Conservation (phyloP, 345 rosid genomes). For the Gossypium arboreum region DNA sequence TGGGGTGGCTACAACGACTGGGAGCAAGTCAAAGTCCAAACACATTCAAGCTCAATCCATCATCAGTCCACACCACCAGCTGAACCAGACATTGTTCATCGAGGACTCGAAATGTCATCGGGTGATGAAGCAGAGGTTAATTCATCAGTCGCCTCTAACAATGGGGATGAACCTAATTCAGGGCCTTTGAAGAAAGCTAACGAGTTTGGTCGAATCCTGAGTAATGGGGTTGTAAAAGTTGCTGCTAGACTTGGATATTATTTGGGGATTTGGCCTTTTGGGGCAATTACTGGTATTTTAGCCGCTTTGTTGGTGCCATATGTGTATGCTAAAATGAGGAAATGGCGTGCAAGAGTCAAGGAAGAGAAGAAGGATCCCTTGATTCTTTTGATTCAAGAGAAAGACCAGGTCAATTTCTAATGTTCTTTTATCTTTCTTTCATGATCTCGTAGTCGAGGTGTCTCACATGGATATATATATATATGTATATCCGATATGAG, state of each 20-base stretch:
- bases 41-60: slow-evolving; percentile 1
- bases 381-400: slow-evolving; percentile 34
- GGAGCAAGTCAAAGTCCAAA: slow-evolving; percentile 31
- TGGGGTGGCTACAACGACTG: slow-evolving; percentile 35
- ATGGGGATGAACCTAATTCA: background rate
- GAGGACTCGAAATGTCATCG: slow-evolving; percentile 23
- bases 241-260: slow-evolving; percentile 23
- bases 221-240: slow-evolving; percentile 20
- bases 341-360: slow-evolving; percentile 25
- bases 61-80: background rate
- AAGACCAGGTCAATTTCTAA: slow-evolving; percentile 38
- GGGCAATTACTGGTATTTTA: slow-evolving; percentile 18
- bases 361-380: slow-evolving; percentile 25
- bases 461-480: too few species aligned
- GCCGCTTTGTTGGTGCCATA: slow-evolving; percentile 26
- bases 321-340: slow-evolving; percentile 19
- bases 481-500: too few species aligned
- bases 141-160: slow-evolving; percentile 10
- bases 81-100: slow-evolving; percentile 17
- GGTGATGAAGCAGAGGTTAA: background rate
- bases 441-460: too few species aligned
- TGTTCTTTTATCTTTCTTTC: background rate
- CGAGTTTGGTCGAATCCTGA: slow-evolving; percentile 12
- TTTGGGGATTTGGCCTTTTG: slow-evolving; percentile 30
- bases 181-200: slow-evolving; percentile 10